phyloP scores from a whole-genome alignment of 371 early-diverging fungal species.

The Mucor indicus region DNA sequence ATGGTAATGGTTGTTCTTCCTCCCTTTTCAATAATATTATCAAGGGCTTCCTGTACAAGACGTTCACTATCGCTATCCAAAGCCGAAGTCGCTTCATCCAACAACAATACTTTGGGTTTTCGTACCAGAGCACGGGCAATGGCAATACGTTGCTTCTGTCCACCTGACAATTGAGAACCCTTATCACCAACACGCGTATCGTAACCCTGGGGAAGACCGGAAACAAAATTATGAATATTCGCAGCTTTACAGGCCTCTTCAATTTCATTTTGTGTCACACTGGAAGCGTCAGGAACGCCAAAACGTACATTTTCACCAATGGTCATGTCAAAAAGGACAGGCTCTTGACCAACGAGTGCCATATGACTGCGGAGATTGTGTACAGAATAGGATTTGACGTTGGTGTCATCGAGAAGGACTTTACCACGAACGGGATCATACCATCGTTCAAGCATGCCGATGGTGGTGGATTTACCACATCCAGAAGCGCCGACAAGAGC shows the following conservation, averaged over 20 bases:
- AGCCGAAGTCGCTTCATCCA: conserved; percentile 97
- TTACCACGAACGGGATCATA: conserved; percentile 72
- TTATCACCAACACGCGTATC: conserved; percentile 78
- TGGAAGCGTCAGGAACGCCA: conserved; percentile 45
- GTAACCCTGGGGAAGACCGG: conserved; percentile 65
- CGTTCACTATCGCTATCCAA: conserved; percentile 87
- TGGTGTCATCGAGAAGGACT: conserved; percentile 61
- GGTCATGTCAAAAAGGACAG: conserved; percentile 73
- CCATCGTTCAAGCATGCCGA: conserved; percentile 82
- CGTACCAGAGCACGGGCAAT: conserved; percentile 75
- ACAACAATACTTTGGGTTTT: conserved; percentile 79
- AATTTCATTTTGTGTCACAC: conserved; percentile 52
- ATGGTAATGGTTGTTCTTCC: conserved; percentile 69
- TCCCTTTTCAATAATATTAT: conserved; percentile 59
- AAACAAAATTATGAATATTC: conserved; percentile 80
- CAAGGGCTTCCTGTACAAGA: conserved; percentile 84
- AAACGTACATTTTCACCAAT: conserved; percentile 80
- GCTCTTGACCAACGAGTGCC: conserved; percentile 88
- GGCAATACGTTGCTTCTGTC: conserved; percentile 72
- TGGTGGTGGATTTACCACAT: conserved; percentile 83
- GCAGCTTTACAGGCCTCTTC: conserved; percentile 62
- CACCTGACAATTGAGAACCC: conserved; percentile 70
- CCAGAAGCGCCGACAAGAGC: conserved; percentile 87
- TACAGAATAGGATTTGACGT: conserved; percentile 62
- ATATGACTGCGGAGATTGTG: conserved; percentile 66